Percentiles rank a stretch among this genome's conserved stretches.
Conservation (phyloP, 768 basidiomycete species). For the Tulasnella sp. region DNA sequence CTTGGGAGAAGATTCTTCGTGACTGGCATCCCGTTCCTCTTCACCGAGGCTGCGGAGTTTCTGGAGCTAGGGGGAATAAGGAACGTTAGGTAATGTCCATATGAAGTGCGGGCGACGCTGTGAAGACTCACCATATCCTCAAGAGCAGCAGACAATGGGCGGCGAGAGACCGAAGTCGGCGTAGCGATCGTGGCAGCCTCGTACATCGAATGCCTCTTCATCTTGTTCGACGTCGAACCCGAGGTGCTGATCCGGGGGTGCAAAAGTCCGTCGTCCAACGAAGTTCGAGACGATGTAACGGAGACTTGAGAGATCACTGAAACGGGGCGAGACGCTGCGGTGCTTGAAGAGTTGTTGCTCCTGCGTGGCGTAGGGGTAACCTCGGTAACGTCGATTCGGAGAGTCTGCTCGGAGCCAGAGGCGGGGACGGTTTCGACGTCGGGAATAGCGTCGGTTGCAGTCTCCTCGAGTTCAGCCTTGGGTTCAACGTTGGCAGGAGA, state of each 20-base stretch:
- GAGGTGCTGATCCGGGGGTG: neutral
- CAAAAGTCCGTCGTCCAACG: slow-evolving; percentile 16
- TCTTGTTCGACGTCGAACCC: neutral
- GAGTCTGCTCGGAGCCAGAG: neutral
- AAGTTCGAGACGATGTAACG: slow-evolving; percentile 1
- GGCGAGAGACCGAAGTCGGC: neutral
- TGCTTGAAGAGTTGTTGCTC: neutral
- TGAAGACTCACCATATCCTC: slow-evolving; percentile 20
- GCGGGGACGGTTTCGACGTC: neutral
- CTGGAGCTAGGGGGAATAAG: neutral
- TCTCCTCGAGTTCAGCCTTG: neutral
- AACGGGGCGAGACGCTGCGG: neutral
- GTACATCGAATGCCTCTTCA: slow-evolving; percentile 21
- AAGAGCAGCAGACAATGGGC: slow-evolving; percentile 18
- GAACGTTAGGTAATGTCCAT: neutral
- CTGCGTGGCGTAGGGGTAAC: neutral
- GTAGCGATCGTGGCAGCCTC: neutral
- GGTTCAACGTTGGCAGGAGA: neutral
- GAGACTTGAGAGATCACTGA: neutral
- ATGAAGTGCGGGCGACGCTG: neutral
- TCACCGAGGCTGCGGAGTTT: slow-evolving; percentile 13
- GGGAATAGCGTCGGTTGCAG: neutral
- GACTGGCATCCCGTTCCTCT: neutral
- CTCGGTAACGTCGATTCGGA: neutral
- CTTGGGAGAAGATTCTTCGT: neutral